Conservation (phyloP, 2,329 filamentous ascomycete genomes). For the Lachnellula occidentalis region DNA sequence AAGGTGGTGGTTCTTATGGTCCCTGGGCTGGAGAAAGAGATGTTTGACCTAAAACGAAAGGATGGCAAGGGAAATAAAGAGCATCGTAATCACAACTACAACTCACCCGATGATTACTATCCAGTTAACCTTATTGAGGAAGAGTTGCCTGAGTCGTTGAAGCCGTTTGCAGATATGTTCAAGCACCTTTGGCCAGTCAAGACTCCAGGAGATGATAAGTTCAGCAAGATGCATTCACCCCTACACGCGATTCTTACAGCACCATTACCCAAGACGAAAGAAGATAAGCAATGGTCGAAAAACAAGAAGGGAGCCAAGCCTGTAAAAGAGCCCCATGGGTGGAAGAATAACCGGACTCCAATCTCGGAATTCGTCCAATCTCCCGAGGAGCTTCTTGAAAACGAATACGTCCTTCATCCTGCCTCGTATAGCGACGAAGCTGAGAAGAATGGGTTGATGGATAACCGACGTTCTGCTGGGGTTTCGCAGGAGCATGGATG, state of each 20-base stretch:
- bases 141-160: slow-evolving; percentile 47
- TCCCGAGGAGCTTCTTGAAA: slow-evolving; percentile 69
- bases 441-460: slow-evolving; percentile 48
- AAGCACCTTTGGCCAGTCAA: slow-evolving; percentile 83
- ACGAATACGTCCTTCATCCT: slow-evolving; percentile 81
- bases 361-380: slow-evolving; percentile 74
- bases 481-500: slow-evolving; percentile 60
- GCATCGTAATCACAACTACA: slow-evolving; percentile 22
- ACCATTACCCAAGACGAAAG: slow-evolving; percentile 62
- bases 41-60: slow-evolving; percentile 61
- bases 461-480: slow-evolving; percentile 44
- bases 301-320: slow-evolving; percentile 54
- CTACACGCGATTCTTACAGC: slow-evolving; percentile 77
- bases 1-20: slow-evolving; percentile 90
- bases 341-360: slow-evolving; percentile 71
- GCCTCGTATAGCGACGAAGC: slow-evolving; percentile 57
- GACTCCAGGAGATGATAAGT: slow-evolving; percentile 78
- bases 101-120: slow-evolving; percentile 54
- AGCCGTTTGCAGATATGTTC: slow-evolving; percentile 76
- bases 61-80: slow-evolving; percentile 3
- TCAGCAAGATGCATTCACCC: slow-evolving; percentile 78
- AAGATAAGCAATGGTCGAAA: slow-evolving; percentile 49
- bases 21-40: slow-evolving; percentile 81
- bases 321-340: slow-evolving; percentile 57
- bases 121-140: slow-evolving; percentile 48